A percentile compares a stretch with the other conserved stretches of the same genome.
These are phyloP conservation scores for Aegilops bicornis DNA, from an alignment of 176 grass and related monocot genomes.

Conservation along the genomic window DNA sequence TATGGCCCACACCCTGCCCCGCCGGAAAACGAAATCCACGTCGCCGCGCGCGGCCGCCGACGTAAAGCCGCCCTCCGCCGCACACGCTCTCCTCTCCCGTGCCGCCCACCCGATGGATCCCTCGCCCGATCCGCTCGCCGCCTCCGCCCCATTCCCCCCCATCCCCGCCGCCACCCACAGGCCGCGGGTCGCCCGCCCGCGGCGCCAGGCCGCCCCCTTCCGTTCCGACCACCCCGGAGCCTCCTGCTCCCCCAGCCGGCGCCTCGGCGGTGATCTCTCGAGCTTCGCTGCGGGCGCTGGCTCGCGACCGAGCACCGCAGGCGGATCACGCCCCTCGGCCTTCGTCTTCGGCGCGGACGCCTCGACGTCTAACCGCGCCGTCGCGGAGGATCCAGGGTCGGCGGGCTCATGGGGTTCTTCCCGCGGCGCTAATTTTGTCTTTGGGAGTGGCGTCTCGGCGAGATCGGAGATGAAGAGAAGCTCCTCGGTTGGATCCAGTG, in stretches of 20 bases:
- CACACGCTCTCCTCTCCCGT: background rate
- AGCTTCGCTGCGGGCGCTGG: background rate
- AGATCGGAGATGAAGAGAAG: constrained; percentile 28
- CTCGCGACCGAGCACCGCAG: background rate
- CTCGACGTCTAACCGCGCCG: background rate
- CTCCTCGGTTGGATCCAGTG: constrained; percentile 32
- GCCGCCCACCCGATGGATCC: constrained; percentile 27
- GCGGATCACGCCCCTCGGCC: constrained; percentile 22
- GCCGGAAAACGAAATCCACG: constrained; percentile 26
- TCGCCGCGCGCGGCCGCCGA: constrained; percentile 24
- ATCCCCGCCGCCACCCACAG: constrained; percentile 35
- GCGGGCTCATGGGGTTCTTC: constrained; percentile 25
- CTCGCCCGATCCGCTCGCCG: constrained; percentile 24
- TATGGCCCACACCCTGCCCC: constrained; percentile 17
- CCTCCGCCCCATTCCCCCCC: constrained; percentile 50
- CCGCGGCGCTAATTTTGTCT: constrained; percentile 27
- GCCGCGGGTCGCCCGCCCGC: constrained; percentile 23
- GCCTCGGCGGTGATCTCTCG: constrained; percentile 8
- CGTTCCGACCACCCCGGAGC: constrained; percentile 39
- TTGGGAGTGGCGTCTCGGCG: constrained; percentile 23
- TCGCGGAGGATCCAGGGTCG: background rate
- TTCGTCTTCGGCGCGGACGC: constrained; percentile 8
- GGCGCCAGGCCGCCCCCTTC: constrained; percentile 37
- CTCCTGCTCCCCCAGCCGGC: background rate
- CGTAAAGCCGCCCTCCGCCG: background rate